Evolutionary conservation across 768 basidiomycete genomes (phyloP).

Genomic region (Fomitopsis pulvina): DNA sequence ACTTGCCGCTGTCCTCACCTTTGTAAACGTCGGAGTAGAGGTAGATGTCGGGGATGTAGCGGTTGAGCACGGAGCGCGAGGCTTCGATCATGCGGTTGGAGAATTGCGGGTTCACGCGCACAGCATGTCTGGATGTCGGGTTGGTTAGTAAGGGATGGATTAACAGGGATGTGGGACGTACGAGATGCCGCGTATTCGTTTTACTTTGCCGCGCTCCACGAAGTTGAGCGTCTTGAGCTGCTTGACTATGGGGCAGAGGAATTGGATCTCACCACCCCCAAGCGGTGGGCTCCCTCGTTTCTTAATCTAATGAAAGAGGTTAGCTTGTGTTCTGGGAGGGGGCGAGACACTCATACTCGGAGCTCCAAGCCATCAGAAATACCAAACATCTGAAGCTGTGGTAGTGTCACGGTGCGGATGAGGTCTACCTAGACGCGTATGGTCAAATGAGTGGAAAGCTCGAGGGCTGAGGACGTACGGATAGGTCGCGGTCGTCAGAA

Average conservation of each 20-base stretch:
- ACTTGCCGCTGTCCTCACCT: conserved; percentile 97
- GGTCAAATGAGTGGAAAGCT: background rate
- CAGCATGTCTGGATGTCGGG: conserved; percentile 69
- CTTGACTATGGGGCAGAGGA: conserved; percentile 88
- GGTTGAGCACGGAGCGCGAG: conserved; percentile 86
- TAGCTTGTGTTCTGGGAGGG: background rate
- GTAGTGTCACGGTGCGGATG: conserved; percentile 83
- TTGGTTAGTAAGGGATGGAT: background rate
- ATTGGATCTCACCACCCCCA: conserved; percentile 92
- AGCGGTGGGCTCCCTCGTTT: conserved; percentile 87
- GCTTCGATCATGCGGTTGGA: conserved; percentile 98
- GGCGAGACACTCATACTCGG: conserved; percentile 44
- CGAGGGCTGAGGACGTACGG: conserved; percentile 42
- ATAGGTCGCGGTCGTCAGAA: conserved; percentile 87
- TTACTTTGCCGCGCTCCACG: conserved; percentile 84
- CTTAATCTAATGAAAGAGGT: conserved; percentile 60
- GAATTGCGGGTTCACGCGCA: conserved; percentile 94
- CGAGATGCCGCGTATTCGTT: conserved; percentile 94
- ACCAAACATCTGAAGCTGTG: conserved; percentile 86
- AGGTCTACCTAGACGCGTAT: conserved; percentile 66
- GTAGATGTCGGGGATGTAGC: conserved; percentile 97
- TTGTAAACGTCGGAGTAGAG: conserved; percentile 98
- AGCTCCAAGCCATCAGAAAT: conserved; percentile 88
- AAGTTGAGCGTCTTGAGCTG: conserved; percentile 92
- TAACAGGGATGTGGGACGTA: conserved; percentile 34